Percentiles rank a stretch among this genome's conserved stretches.
Evolutionary conservation across 768 basidiomycete species (phyloP).

Genomic region (Phlebiopsis gigantea): DNA sequence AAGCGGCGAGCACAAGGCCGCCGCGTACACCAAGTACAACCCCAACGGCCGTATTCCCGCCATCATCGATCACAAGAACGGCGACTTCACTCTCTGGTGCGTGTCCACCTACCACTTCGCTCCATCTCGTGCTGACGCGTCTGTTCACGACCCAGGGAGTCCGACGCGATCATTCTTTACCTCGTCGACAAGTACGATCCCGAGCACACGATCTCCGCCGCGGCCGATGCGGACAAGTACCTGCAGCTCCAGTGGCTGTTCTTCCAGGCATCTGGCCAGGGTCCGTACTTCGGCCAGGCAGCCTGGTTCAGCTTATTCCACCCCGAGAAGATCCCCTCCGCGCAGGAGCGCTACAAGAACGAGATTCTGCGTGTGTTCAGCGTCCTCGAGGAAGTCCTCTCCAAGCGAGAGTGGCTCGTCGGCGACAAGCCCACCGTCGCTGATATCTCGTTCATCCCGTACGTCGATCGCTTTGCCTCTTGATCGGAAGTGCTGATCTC

Average conservation of each 20-base stretch:
- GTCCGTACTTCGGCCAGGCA: constrained; percentile 25
- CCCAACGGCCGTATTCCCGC: constrained; percentile 35
- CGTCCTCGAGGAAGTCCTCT: constrained; percentile 25
- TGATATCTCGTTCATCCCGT: constrained; percentile 22
- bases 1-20: constrained; percentile 22
- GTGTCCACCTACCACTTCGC: no score
- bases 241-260: constrained; percentile 37
- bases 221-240: constrained; percentile 13
- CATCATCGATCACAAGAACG: constrained; percentile 28
- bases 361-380: constrained; percentile 24
- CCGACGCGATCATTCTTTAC: constrained; percentile 38
- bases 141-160: constrained; percentile 20
- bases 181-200: constrained; percentile 40
- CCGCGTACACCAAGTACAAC: constrained; percentile 24
- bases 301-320: constrained; percentile 24
- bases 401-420: constrained; percentile 25
- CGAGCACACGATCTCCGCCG: constrained; percentile 29
- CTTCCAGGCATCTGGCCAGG: constrained; percentile 30
- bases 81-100: constrained; percentile 27
- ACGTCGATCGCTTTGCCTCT: no score
- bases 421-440: constrained; percentile 23
- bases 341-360: constrained; percentile 25
- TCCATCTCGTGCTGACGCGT: background rate
- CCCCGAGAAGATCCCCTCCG: constrained; percentile 24
- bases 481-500: no score